Evolutionary conservation across 2,329 filamentous ascomycete genomes (phyloP).

Genomic region (Aspergillus proliferans): DNA sequence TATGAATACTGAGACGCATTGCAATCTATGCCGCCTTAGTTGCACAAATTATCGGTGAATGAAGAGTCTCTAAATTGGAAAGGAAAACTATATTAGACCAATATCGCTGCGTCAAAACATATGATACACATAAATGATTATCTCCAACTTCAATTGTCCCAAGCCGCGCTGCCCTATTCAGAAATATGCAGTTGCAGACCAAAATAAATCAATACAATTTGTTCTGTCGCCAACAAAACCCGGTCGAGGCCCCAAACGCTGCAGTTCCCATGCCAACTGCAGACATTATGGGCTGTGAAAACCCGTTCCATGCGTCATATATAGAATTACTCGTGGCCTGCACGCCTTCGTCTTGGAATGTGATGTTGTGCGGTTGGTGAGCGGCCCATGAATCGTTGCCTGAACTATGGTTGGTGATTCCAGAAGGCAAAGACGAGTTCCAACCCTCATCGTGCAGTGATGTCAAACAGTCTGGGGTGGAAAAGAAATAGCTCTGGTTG

Average conservation of each 20-base stretch:
- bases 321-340: too few species aligned
- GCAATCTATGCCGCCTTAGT: too few species aligned
- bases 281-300: neutral
- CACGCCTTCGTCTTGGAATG: too few species aligned
- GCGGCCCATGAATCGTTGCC: too few species aligned
- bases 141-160: neutral
- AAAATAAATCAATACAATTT: slow-evolving; percentile 18
- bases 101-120: neutral
- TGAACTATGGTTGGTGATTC: too few species aligned
- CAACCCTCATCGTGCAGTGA: neutral
- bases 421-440: too few species aligned
- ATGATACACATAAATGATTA: neutral
- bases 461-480: neutral
- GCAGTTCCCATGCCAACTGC: neutral
- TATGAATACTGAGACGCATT: too few species aligned
- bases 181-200: neutral
- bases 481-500: neutral
- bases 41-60: too few species aligned
- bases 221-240: slow-evolving; percentile 17
- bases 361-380: too few species aligned
- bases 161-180: neutral
- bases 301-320: neutral
- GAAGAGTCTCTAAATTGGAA: too few species aligned
- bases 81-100: too few species aligned
- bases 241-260: neutral